Base-by-base conservation (phyloP, 495 filamentous ascomycete species). In the Rusavskia elegans region DNA sequence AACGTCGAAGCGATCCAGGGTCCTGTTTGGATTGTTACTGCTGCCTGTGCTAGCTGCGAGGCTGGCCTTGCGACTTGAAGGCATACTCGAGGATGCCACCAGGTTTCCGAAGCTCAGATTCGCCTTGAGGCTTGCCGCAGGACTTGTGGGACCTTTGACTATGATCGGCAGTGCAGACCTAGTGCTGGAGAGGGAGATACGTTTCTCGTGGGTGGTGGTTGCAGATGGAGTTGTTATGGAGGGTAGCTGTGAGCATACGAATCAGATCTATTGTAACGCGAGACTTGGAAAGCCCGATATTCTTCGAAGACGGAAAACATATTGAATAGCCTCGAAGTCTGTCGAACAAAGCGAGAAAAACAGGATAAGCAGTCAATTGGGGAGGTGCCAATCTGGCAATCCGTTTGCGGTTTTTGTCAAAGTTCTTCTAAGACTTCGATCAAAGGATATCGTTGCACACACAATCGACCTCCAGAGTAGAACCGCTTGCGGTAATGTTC, bases 1-100 rank as follows among this genome's bases (percentile, higher is more conserved):
- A 2, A 29, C 27, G 25, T 57, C 42, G 10, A 51, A 53, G 10
- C 32, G 45, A 37, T 48, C 51, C 27, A 53, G 27, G 42, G 50
- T 44, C 5, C 29, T 46, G 17, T 55, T 55, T 13, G 44, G n/a
- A 10, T 52, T n/a, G 19, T 21, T 36, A 25, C 25, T 17, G 42
- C 40, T 48, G 11, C 38, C 39, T 19, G 35, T 11, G 21, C 44
- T 52, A 8, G 39, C 16, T 23, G 51, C 42, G 23, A 45, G 14
- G 19, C 32, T 25, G 29, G 21, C 40, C 39, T 45, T 46, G 39
- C 48, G 48, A n/a, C 30, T 50, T 37, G 48, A 39, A 27, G 48
- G 17, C 3, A n/a, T 16, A 25, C 17, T 37, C 7, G 48, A 38
- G 30, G 48, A 50, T 27, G 48, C 30, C 36, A 50, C 19, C n/a